Evolutionary conservation across 1,284 basidiomycete genomes (phyloP).

Genomic region (Leccinum cinnamomeum): DNA sequence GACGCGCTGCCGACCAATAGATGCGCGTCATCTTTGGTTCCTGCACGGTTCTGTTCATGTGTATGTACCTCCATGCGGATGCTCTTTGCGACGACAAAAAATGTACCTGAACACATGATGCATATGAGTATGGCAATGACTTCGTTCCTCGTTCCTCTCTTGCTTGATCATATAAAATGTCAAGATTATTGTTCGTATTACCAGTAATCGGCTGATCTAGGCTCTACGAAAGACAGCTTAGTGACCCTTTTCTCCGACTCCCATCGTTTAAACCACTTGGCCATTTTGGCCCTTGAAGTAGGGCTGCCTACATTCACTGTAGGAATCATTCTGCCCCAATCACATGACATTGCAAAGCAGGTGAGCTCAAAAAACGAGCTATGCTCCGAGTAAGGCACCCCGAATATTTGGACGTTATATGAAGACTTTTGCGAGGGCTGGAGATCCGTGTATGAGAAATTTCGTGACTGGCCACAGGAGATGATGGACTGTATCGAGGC

Average conservation of each 20-base stretch:
- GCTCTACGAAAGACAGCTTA: slow-evolving; percentile 54
- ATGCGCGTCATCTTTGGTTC: slow-evolving; percentile 22
- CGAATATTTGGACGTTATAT: slow-evolving; percentile 69
- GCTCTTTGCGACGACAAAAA: slow-evolving; percentile 25
- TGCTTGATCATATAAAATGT: too few relatives aligned
- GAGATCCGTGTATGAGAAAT: slow-evolving; percentile 69
- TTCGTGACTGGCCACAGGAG: slow-evolving; percentile 58
- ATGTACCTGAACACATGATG: slow-evolving; percentile 19
- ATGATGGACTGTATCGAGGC: slow-evolving; percentile 70
- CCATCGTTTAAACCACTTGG: slow-evolving; percentile 86
- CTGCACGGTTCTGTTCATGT: slow-evolving; percentile 28
- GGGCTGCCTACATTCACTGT: slow-evolving; percentile 93
- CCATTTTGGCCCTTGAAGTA: slow-evolving; percentile 78
- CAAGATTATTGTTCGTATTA: slow-evolving; percentile 31
- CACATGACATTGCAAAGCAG: slow-evolving; percentile 85
- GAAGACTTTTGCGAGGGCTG: slow-evolving; percentile 74
- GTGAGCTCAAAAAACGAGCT: slow-evolving; percentile 94
- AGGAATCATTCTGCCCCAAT: slow-evolving; percentile 87
- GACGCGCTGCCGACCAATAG: slow-evolving; percentile 63
- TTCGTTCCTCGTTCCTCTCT: neutral
- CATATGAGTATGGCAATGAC: slow-evolving; percentile 12
- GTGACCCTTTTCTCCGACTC: slow-evolving; percentile 69
- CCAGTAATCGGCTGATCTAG: slow-evolving; percentile 70
- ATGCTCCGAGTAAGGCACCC: slow-evolving; percentile 96
- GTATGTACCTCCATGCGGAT: slow-evolving; percentile 24